Base-by-base conservation (phyloP, 495 filamentous ascomycete species). In the Lentithecium fluviatile region DNA sequence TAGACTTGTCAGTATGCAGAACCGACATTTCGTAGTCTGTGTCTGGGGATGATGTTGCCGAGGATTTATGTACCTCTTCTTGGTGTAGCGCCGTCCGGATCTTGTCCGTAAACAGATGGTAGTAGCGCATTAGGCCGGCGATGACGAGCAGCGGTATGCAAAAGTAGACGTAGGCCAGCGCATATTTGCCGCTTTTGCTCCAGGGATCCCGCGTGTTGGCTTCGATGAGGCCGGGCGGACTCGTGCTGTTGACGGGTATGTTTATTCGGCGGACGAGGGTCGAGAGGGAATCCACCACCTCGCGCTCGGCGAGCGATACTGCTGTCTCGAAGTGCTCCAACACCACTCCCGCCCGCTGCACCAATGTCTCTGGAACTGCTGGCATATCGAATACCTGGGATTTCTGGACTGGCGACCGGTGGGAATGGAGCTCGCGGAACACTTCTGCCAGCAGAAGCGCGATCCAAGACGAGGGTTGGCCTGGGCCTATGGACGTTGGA, bases 31-130 rank as follows among this genome's bases (percentile, higher is more conserved):
- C 81, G 67, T 87, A 85, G 56, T 87, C 88, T 59, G 82, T 81
- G 49, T 85, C 82, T 26, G 86, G 83, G 71, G 75, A 87, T 15
- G 62, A 80, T 64, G 70, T 78, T 74, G 67, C 82, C 74, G 70
- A 74, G 46, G 65, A 79, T 66, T 78, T 76, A 70, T 79, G 76
- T 69, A 85, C 78, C 66, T 86, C 82, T 66, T 93, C 86, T 75
- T 88, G 89, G 75, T 90, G 84, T 50, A 90, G 82, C 45, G 88
- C 90, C 61, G 90, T 87, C 60, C 91, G 80, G 49, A 93, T 87
- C 76, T 90, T 91, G 77, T 96, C 91, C 38, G 88, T 88, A 85
- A 88, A 94, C 51, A 83, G 85, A 71, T 95, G 86, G 76, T 88
- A 95, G 70, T 85, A 82, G 60, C 89, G 82, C 68, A 91, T 75